Conservation (phyloP, 352 stramenopile species). For the Pythium vanterpoolii region DNA sequence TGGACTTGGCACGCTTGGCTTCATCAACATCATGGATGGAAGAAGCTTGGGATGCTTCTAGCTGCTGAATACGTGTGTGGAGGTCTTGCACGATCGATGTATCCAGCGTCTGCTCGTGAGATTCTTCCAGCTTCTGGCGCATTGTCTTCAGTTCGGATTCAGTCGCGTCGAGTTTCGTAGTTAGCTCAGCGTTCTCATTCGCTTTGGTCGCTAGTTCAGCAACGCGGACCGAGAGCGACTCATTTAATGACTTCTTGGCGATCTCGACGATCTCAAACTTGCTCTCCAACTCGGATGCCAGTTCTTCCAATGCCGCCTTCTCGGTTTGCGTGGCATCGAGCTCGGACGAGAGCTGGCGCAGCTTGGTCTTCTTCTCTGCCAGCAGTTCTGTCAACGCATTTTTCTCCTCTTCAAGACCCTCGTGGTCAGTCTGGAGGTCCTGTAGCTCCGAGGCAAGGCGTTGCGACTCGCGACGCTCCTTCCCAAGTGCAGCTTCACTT, state of each 20-base stretch:
- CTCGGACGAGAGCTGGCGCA: conserved; percentile 26
- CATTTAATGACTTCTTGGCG: conserved; percentile 16
- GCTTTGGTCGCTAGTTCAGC: conserved; percentile 11
- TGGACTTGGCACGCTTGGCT: not conserved
- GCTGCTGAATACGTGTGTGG: not conserved
- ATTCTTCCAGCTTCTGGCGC: not conserved
- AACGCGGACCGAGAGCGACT: conserved; percentile 11
- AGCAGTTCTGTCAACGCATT: conserved; percentile 23
- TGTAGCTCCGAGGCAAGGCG: conserved; percentile 6
- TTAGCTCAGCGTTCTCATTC: conserved; percentile 11
- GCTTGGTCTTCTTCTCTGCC: conserved; percentile 24
- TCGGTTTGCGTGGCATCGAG: conserved; percentile 19
- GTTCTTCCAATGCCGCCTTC: conserved; percentile 17
- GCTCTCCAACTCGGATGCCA: conserved; percentile 15
- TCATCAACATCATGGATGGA: not conserved
- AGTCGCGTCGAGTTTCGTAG: not conserved
- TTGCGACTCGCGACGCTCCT: conserved; percentile 24
- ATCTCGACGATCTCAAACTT: conserved; percentile 20
- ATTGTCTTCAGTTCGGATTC: conserved; percentile 3
- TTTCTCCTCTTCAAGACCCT: conserved; percentile 25
- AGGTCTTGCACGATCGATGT: not conserved
- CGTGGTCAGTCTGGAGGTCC: conserved; percentile 7
- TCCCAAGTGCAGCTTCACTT: conserved; percentile 14
- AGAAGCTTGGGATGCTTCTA: conserved; percentile 3
- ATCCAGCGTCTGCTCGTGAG: not conserved